Base-by-base conservation (phyloP, 1,284 basidiomycete genomes). In the Porodaedalea pini region DNA sequence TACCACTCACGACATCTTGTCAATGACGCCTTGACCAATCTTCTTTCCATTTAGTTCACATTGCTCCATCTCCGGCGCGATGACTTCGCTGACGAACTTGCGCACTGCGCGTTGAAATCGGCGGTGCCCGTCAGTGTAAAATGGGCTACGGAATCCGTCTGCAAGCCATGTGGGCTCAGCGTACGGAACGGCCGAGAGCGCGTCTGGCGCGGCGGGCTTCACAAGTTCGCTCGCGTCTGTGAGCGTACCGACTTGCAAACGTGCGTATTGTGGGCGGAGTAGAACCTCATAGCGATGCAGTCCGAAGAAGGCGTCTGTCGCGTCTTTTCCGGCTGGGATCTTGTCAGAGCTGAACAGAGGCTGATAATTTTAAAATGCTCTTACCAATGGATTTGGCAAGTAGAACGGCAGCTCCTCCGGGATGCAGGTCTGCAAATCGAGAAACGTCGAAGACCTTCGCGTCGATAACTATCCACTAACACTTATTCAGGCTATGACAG, bases 261-360 rank as follows among this genome's bases (percentile, higher is more conserved):
- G 82, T 6, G 81, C 77, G 66, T 94, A 94, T 69, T 92, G 88
- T 0, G 91, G 88, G 58, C 86, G 86, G 32, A 83, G 75, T 11
- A 98, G 81, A 21, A 97, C 86, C 67, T 97, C 93, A 48, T 89
- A 84, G 23, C 93, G 80, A 70, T 98, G 94, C 52, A 98, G 80
- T n/a, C 90, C 87, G 63, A 90, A 98, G 80, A 98, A 98, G 0
- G 81, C 81, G 32, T 92, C 78, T 1, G 94, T 96, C 0, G 92
- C 91, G 65, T 98, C 94, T 68, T 91, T 80, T 4, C 86, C 86
- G 32, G 84, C 85, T 79, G 11, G 4, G 13, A 47, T 47, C 25
- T 25, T 1, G 8, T 39, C 41, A 44, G 27, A 19, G 29, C 19
- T 15, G 10, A 11, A 10, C 15, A 23, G 2, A 39, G 19, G 15